phyloP scores from a whole-genome alignment of 164 flowering plant genomes.

The Aristolochia fimbriata region DNA sequence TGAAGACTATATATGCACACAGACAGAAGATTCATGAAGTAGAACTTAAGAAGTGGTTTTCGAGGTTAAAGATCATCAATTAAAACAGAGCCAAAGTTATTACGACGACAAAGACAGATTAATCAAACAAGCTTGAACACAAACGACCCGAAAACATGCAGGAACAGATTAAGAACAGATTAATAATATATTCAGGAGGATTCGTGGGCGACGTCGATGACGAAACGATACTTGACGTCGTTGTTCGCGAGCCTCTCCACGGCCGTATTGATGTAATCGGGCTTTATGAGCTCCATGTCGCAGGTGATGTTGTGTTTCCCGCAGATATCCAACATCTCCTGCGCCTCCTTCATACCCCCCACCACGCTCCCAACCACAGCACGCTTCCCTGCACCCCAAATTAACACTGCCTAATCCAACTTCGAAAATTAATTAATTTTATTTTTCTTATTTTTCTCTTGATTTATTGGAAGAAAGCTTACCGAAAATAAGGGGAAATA shows the following conservation, averaged over 20 bases:
- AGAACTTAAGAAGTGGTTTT: too few species aligned
- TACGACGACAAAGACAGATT: too few species aligned
- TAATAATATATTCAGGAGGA: too few species aligned
- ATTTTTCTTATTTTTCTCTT: background rate
- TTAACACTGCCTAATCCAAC: too few species aligned
- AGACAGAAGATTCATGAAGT: too few species aligned
- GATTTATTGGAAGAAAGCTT: background rate
- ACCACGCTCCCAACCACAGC: conserved; percentile 9
- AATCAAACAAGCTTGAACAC: too few species aligned
- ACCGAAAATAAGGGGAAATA: conserved; percentile 34
- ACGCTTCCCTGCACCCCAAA: conserved; percentile 10
- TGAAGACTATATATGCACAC: too few species aligned
- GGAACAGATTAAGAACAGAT: too few species aligned
- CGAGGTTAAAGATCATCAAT: too few species aligned
- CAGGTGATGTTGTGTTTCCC: conserved; percentile 15
- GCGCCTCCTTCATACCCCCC: conserved; percentile 22
- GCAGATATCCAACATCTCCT: conserved; percentile 18
- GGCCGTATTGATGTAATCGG: conserved; percentile 17
- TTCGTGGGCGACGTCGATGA: conserved; percentile 11
- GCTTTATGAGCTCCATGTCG: conserved; percentile 19
- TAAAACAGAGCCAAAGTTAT: too few species aligned
- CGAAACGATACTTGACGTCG: conserved; percentile 19
- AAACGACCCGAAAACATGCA: too few species aligned
- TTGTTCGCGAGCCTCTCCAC: conserved; percentile 10
- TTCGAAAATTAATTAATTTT: background rate